These are phyloP conservation scores for Cornus controversa DNA, from an alignment of 148 eudicot species.

Conservation along the genomic window DNA sequence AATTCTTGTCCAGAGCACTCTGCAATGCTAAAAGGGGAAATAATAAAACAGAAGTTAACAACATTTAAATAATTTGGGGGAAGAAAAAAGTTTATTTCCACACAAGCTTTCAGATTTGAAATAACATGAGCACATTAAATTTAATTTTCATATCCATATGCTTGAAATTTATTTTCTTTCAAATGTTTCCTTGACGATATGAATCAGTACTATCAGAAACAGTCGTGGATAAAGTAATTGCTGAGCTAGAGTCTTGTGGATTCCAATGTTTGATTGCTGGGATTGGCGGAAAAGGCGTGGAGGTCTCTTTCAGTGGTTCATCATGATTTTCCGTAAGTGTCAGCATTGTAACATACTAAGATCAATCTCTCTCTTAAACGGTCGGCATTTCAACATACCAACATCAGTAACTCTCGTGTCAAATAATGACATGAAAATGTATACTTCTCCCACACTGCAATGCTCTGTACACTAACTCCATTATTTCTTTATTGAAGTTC, in stretches of 20 bases:
- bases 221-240: conserved; percentile 65
- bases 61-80: neutral
- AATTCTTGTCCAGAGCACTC: neutral
- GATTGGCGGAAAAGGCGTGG: conserved; percentile 74
- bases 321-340: conserved; percentile 17
- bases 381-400: neutral
- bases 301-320: conserved; percentile 44
- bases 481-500: neutral
- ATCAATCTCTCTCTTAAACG: neutral
- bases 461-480: neutral
- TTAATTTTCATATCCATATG: neutral
- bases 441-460: neutral
- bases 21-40: neutral
- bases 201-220: conserved; percentile 56
- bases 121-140: neutral
- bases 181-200: conserved; percentile 38
- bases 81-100: neutral
- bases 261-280: conserved; percentile 80
- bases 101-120: neutral
- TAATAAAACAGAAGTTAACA: neutral
- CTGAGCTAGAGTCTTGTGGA: conserved; percentile 74
- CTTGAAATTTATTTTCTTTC: neutral
- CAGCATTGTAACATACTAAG: neutral
- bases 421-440: neutral
- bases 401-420: neutral